Base-by-base conservation (phyloP, 768 basidiomycete species). In the Macrolepiota albuminosa region DNA sequence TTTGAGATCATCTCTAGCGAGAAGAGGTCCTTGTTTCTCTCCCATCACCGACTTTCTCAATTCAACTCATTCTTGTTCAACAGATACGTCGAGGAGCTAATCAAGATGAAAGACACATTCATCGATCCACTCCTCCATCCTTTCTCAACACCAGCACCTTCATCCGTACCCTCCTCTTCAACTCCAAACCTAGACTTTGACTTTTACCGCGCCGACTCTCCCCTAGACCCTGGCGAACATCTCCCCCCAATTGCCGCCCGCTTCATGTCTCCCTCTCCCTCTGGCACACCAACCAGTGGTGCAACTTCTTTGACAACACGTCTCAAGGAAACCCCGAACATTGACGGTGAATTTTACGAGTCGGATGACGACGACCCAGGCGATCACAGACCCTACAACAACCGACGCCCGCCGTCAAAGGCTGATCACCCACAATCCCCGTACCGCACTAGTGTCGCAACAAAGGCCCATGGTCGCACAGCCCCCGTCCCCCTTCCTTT, bases 1-100 rank as follows among this genome's bases (percentile, higher is more conserved):
- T 97, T 93, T 78, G 95, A 98, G 77, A 98, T 98, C 64, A 94
- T 98, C 52, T 89, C 91, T 34, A 94, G 92, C 65, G 95, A 98
- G 75, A 94, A 98, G 72, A 86, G 95, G 92, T 93, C 55, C 4
- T 68, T 54, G 84, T 47, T 14, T 37, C 39, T 14, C 74, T 29
- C 47, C 34, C 48, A 33, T 8, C 21, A 5, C 7, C 10, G 43
- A 57, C 21, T 33, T 51, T 43, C 56, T 50, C 54, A 39, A 10
- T 62, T 61, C 33, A 55, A 29, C 49, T 24, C 45, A 42, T 55
- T 69, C 57, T 67, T 18, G 16, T 21, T 40, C 62, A 56, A 34
- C 59, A 97, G 95, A 85, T 98, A 98, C 69, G 93, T 98, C 39
- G 83, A 84, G 66, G 95, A 98, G 67, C 82, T 98, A 10, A 73